phyloP scores from a whole-genome alignment of 345 rosid genomes.

The Lepidium aucheri region DNA sequence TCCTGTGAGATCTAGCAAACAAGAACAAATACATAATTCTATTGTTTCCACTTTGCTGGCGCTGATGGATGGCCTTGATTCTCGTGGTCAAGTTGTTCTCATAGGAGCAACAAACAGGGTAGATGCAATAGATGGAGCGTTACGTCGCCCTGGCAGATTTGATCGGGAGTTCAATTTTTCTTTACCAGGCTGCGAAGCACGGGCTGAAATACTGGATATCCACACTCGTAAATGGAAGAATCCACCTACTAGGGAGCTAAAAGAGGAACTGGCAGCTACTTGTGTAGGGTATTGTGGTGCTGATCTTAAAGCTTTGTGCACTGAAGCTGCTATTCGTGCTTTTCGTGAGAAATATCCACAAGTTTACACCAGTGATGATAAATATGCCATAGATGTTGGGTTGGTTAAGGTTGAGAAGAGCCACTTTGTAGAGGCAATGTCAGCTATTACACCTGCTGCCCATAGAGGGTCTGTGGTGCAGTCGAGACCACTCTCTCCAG shows the following conservation, averaged over 20 bases:
- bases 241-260: conserved; percentile 82
- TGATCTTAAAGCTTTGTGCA: conserved; percentile 91
- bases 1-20: conserved; percentile 98
- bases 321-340: conserved; percentile 98
- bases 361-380: conserved; percentile 96
- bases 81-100: conserved; percentile 99
- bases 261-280: conserved; percentile 86
- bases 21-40: conserved; percentile 99
- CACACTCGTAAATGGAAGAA: conserved; percentile 97
- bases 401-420: conserved; percentile 76
- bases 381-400: conserved; percentile 89
- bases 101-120: conserved; percentile 99
- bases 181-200: conserved; percentile 96
- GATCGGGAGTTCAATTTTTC: conserved; percentile 98
- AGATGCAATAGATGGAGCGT: conserved; percentile 99
- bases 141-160: conserved; percentile 98
- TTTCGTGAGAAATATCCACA: conserved; percentile 99
- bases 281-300: conserved; percentile 99
- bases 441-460: conserved; percentile 97
- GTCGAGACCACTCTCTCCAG: conserved; percentile 88
- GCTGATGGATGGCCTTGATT: conserved; percentile 99
- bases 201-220: conserved; percentile 89
- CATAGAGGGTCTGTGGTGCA: conserved; percentile 96
- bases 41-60: conserved; percentile 98
- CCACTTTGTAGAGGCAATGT: conserved; percentile 94